These are phyloP conservation scores for Penicillium brevicompactum DNA, from an alignment of 2,329 filamentous ascomycete species.

Conservation along the genomic window DNA sequence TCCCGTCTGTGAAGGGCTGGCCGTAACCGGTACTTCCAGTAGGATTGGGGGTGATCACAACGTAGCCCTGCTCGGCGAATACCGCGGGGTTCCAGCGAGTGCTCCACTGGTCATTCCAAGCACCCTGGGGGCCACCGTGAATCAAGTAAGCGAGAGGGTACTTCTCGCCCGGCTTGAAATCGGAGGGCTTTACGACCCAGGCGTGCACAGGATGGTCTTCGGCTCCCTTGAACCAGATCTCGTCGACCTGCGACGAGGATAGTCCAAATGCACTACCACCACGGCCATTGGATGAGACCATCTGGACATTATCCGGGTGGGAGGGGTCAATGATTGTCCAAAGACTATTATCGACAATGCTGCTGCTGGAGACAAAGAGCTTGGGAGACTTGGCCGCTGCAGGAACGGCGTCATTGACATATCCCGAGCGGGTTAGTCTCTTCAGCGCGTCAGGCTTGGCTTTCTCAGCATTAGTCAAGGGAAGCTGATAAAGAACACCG, in stretches of 20 bases:
- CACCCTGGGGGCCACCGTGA: constrained; percentile 55
- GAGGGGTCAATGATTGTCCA: constrained; percentile 46
- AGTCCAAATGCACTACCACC: constrained; percentile 45
- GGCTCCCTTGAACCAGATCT: constrained; percentile 51
- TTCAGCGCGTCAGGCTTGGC: constrained; percentile 35
- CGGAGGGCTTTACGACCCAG: constrained; percentile 51
- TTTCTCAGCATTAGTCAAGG: constrained; percentile 30
- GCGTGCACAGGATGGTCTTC: constrained; percentile 47
- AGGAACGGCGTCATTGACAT: constrained; percentile 42
- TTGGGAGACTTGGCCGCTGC: constrained; percentile 37
- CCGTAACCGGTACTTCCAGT: constrained; percentile 62
- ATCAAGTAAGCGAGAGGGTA: constrained; percentile 59
- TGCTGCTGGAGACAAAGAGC: constrained; percentile 47
- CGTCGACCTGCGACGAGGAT: constrained; percentile 44
- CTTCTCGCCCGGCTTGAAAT: constrained; percentile 48
- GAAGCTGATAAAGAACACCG: constrained; percentile 46
- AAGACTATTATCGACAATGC: constrained; percentile 47
- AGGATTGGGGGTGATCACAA: constrained; percentile 62
- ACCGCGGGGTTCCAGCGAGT: constrained; percentile 57
- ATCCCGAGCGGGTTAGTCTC: constrained; percentile 45
- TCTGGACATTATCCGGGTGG: constrained; percentile 27
- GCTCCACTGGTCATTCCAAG: constrained; percentile 59
- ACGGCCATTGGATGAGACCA: constrained; percentile 43
- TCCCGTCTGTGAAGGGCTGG: constrained; percentile 54
- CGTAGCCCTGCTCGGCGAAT: constrained; percentile 64